Base-by-base conservation (phyloP, 202 grass and related monocot species). In the Tripidium arundinaceum region DNA sequence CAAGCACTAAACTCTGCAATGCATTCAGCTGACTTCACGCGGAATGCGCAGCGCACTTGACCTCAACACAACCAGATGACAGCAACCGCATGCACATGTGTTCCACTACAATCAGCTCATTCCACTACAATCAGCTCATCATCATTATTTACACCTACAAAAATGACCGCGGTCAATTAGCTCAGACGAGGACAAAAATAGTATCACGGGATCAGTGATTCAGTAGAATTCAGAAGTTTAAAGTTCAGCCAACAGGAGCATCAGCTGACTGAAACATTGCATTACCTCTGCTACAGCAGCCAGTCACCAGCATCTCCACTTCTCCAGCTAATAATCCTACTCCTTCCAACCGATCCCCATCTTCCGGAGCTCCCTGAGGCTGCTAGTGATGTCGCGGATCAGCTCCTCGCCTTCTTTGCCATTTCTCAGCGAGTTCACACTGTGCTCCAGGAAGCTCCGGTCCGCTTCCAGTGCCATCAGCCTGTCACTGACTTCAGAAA, bases 371-470 rank as follows among this genome's bases (percentile, higher is more conserved):
- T 91, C 86, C 34, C 84, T 84, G 18, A 95, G 83, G 78, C 90
- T 86, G 70, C 62, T 9, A 27, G 88, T 85, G 60, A 98, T 93
- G 78, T 93, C 90, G 16, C 80, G 79, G 82, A 98, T 83, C 83
- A 98, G 89, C 34, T 28, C 74, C 79, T 75, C 79, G 3, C 92
- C 92, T 61, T 83, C 86, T n/a, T 82, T n/a, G 15, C 90, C 90
- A 54, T 72, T 88, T 81, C 74, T 87, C 69, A 94, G 89, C 13
- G 95, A 94, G 68, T 98, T 98, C 39, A 93, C 83, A 33, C 89
- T 90, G 77, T 94, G 92, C 77, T 94, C 87, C 26, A 94, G 82
- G 87, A 95, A 98, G 87, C 80, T 91, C 67, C 54, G 82, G 75
- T 98, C 92, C 43, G 82, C 86, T 63, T 93, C 95, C 52, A 93